Evolutionary conservation across 495 filamentous ascomycete species (phyloP), one percentile per base, ranked within the genome.

Genomic region (Penicillium canescens): DNA sequence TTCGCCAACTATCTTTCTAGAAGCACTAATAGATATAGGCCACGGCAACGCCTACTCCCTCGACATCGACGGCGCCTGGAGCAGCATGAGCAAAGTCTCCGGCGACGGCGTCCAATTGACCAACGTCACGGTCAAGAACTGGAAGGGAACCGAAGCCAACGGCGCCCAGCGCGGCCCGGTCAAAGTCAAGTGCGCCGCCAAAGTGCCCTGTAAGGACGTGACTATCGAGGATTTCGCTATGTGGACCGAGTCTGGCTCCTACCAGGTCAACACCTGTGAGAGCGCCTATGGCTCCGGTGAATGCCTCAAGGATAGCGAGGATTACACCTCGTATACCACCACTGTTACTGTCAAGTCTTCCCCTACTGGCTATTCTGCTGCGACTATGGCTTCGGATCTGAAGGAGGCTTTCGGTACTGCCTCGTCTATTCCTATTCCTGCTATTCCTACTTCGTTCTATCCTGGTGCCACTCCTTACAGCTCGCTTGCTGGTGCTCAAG

Each of bases 61-160:
- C 10, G 71, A 86, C 53, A 76, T 85, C 40, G 79, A 85, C 57
- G 75, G 81, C 46, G 73, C 77, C 57, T 85, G 82, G 82, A 61
- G 67, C 57, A 67, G 60, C 36, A 68, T 68, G 55, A 56, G 39
- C 50, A 62, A 61, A 8, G 66, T 61, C 12, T 58, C 60, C 20
- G 78, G 77, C 23, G 57, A 71, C 23, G 82, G 82, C 6, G 78
- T 85, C 0, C 67, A 77, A 44, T 66, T 82, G 26, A 71, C 59
- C 50, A 75, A 79, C 61, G 62, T 85, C 47, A 80, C 71, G 0
- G 78, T 83, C 68, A 70, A 44, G 26, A 81, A 82, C 69, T 85
- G 81, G 82, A 78, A 76, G 38, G 83, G 82, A 14, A 82, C 77
- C 10, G 73, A 76, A 42, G 59, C 74, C 6, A 65, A 84, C 54